Conservation (phyloP, 345 rosid species). For the Mallotus nudiflorus region DNA sequence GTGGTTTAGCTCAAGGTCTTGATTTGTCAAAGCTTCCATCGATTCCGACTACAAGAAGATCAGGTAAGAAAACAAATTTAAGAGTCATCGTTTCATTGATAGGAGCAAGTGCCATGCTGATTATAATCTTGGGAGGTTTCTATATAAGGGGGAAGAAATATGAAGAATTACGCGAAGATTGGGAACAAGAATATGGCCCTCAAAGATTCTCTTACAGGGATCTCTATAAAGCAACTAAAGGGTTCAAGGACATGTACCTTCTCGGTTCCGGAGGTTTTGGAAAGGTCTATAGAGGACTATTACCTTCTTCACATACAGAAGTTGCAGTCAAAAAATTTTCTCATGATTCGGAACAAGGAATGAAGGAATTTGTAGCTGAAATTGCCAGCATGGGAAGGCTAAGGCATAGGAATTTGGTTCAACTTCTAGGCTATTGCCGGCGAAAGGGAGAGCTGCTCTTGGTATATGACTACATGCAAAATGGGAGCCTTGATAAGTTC, state of each 20-base stretch:
- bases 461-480: slow-evolving; percentile 7
- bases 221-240: slow-evolving; percentile 13
- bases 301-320: slow-evolving; percentile 2
- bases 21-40: slow-evolving; percentile 9
- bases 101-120: not conserved
- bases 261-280: slow-evolving; percentile 12
- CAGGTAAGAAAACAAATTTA: not conserved
- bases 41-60: not conserved
- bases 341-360: not conserved
- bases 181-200: slow-evolving; percentile 11
- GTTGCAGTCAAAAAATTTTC: slow-evolving; percentile 3
- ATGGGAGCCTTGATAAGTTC: slow-evolving; percentile 7
- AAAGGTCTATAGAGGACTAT: slow-evolving; percentile 3
- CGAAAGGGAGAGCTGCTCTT: slow-evolving; percentile 7
- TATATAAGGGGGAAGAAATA: slow-evolving; percentile 4
- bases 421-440: slow-evolving; percentile 4
- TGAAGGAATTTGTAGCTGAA: slow-evolving; percentile 8
- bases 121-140: not conserved
- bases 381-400: slow-evolving; percentile 12
- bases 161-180: slow-evolving; percentile 8
- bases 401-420: slow-evolving; percentile 7
- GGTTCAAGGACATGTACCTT: not conserved
- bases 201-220: slow-evolving; percentile 19
- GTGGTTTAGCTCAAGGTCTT: slow-evolving; percentile 7
- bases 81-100: not conserved